Conservation (phyloP, 768 basidiomycete species). For the Termitomyces sp. region DNA sequence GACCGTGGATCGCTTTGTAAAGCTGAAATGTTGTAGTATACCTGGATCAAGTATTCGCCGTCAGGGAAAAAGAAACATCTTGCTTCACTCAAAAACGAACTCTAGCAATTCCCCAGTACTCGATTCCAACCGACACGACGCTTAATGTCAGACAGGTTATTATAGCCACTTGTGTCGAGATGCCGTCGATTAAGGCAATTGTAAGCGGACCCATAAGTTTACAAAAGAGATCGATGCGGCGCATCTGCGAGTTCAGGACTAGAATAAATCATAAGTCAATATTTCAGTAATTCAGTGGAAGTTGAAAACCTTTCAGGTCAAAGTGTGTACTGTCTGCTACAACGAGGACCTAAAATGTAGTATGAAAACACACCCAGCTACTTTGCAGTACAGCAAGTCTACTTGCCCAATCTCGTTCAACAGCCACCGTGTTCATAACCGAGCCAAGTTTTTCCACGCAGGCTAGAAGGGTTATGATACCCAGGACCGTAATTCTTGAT, state of each 20-base stretch:
- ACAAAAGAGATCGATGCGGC: conserved; percentile 24
- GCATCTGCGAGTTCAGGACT: conserved; percentile 24
- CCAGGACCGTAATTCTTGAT: not conserved
- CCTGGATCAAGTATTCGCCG: not conserved
- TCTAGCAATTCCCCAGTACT: conserved; percentile 20
- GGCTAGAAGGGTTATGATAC: conserved; percentile 13
- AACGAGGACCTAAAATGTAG: not conserved
- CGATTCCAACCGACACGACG: conserved; percentile 15
- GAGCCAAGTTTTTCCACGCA: conserved; percentile 22
- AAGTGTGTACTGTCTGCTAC: not conserved
- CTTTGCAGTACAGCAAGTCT: not conserved
- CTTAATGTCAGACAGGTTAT: conserved; percentile 14
- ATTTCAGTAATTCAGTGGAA: not conserved
- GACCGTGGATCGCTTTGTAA: not conserved
- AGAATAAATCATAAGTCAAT: conserved; percentile 5
- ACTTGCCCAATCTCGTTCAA: conserved; percentile 24
- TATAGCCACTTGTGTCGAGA: conserved; percentile 17
- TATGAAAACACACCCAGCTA: not conserved
- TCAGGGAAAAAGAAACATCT: not conserved
- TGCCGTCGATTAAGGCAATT: conserved; percentile 19
- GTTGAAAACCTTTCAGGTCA: conserved; percentile 2
- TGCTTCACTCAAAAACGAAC: conserved; percentile 5
- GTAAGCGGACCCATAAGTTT: conserved; percentile 20
- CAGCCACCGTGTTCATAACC: conserved; percentile 20
- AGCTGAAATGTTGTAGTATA: conserved; percentile 1